Base-by-base conservation (phyloP, 495 filamentous ascomycete genomes). In the Aspergillus biplanus region DNA sequence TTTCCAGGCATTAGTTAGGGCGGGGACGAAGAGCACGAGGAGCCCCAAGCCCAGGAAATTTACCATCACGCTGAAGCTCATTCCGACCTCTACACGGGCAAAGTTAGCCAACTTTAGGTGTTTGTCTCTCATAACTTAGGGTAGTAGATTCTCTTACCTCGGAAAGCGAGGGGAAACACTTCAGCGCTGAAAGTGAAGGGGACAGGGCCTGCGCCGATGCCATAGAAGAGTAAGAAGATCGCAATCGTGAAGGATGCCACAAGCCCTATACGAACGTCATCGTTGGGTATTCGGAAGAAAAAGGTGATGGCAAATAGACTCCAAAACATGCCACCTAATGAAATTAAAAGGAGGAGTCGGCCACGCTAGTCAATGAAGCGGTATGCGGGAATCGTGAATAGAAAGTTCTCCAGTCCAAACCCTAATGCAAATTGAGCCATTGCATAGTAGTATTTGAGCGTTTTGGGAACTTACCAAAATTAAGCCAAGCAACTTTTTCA, bases 141-240 rank as follows among this genome's bases (percentile, higher is more conserved):
- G 33, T 32, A 33, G 18, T 33, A 5, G 48, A 27, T 37, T 52
- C 59, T 46, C 37, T 42, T 55, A 71, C 66, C 88, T 52, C 89
- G 83, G 71, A 90, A 87, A 7, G 82, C 86, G 0, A 92, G 78
- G 1, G 89, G 89, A 71, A 87, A 91, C 0, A 90, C 89, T 68
- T 92, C 89, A 35, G 89, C 89, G 31, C 64, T 71, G 53, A 71
- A 64, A 6, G 66, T 69, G 37, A 68, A 71, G 39, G 69, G 69
- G 9, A 71, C 65, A 9, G 66, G 69, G 5, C 69, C 69, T 6
- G 66, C 66, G 12, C 66, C 69, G 18, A 71, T 63, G 13, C 63
- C 67, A 31, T 71, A 71, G 42, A 69, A 64, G 34, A 69, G 52
- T 0, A 55, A 56, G 53, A 69, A 71, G 11, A 69, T 13, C 1